Conservation (phyloP, 257 asterid species). For the Parsonsia alboflavescens region DNA sequence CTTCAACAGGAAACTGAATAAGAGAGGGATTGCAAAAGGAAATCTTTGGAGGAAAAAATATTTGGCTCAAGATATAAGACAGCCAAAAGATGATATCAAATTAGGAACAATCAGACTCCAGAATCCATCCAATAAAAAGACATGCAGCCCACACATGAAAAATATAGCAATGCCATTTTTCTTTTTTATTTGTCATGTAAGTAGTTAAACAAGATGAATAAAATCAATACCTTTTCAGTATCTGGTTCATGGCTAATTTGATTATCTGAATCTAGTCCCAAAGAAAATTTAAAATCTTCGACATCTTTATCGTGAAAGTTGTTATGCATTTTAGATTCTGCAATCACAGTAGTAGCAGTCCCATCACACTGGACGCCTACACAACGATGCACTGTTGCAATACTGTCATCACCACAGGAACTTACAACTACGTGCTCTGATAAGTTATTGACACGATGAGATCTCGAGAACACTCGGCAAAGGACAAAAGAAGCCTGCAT, state of each 20-base stretch:
- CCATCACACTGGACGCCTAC: conserved; percentile 36
- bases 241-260: conserved; percentile 5
- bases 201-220: not conserved
- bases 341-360: conserved; percentile 10
- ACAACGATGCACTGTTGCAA: conserved; percentile 30
- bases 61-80: not conserved
- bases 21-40: too few relatives aligned
- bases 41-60: not conserved
- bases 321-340: conserved; percentile 18
- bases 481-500: conserved; percentile 47
- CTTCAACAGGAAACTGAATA: not conserved
- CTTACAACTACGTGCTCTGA: conserved; percentile 19
- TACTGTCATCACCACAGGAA: conserved; percentile 35
- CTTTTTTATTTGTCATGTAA: not conserved
- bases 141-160: not conserved
- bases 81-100: not conserved
- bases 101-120: not conserved
- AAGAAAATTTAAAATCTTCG: conserved; percentile 12
- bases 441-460: conserved; percentile 16
- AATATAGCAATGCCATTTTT: not conserved
- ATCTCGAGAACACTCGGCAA: conserved; percentile 33
- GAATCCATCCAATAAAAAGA: not conserved
- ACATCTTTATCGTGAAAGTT: conserved; percentile 17
- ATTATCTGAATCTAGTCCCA: conserved; percentile 20
- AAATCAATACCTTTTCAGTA: conserved; percentile 25